Conservation (phyloP, 2,329 filamentous ascomycete species). For the Calonectria montana region DNA sequence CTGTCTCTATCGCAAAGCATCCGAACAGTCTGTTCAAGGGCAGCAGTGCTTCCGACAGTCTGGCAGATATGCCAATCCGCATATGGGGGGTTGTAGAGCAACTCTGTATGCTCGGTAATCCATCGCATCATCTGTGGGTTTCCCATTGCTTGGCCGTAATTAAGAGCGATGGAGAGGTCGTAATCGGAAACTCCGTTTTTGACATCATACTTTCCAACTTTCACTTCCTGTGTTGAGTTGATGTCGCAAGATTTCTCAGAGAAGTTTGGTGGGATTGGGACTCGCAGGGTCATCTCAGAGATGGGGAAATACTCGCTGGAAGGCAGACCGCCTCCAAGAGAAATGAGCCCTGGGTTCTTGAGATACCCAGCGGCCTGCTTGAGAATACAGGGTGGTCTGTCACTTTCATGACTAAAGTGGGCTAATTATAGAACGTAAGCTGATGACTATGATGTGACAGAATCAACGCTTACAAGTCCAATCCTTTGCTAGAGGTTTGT, state of each 20-base stretch:
- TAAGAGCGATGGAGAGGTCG: slow-evolving; percentile 54
- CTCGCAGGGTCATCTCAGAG: not conserved
- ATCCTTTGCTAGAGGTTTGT: not conserved
- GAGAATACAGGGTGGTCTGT: not conserved
- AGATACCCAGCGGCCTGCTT: not conserved
- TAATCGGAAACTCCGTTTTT: not conserved
- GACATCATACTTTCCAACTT: not conserved
- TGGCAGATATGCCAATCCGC: slow-evolving; percentile 76
- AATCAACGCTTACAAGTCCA: not conserved
- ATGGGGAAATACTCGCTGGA: not conserved
- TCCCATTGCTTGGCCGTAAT: slow-evolving; percentile 78
- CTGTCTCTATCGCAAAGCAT: slow-evolving; percentile 64
- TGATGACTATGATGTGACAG: not conserved
- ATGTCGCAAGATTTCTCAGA: not conserved
- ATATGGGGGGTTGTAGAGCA: slow-evolving; percentile 78
- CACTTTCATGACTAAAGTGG: not conserved
- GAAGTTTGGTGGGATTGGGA: not conserved
- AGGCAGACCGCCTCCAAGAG: not conserved
- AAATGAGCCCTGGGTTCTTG: not conserved
- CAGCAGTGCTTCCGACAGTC: slow-evolving; percentile 74
- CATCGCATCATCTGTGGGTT: slow-evolving; percentile 76
- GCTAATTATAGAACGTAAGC: not conserved
- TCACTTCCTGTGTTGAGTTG: not conserved
- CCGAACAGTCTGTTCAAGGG: slow-evolving; percentile 73
- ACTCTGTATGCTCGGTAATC: slow-evolving; percentile 80